These are phyloP conservation scores for Colletotrichum sp. DNA, from an alignment of 2,329 filamentous ascomycete species.

Conservation along the genomic window DNA sequence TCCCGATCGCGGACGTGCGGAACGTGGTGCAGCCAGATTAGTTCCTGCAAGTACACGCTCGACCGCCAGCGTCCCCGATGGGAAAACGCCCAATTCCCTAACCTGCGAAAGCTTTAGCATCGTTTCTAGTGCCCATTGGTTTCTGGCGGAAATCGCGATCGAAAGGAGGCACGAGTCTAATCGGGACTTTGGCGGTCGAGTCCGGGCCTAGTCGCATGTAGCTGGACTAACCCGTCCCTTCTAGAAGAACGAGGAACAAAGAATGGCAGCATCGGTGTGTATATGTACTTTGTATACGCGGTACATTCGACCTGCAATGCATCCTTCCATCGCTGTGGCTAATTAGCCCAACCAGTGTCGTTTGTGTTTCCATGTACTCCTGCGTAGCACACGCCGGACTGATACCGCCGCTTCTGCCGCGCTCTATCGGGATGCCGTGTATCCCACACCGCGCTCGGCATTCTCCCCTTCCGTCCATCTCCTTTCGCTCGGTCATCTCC, in stretches of 20 bases:
- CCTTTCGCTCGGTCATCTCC: slow-evolving; percentile 1
- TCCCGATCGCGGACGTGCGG: neutral
- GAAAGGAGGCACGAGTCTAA: neutral
- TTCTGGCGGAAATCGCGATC: neutral
- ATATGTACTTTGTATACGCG: neutral
- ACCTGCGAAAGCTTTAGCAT: neutral
- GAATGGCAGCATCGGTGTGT: neutral
- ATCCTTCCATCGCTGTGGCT: neutral
- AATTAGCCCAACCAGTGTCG: neutral
- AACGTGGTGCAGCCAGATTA: neutral
- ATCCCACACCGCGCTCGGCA: neutral
- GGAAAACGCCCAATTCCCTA: neutral
- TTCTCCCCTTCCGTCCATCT: neutral
- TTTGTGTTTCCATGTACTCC: neutral
- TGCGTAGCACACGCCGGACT: neutral
- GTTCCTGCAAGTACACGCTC: neutral
- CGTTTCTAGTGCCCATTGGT: neutral
- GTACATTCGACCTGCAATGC: neutral
- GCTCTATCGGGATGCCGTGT: neutral
- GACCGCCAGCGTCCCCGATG: neutral
- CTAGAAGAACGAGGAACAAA: neutral
- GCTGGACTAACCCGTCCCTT: neutral
- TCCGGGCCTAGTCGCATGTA: neutral
- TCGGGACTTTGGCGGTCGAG: neutral
- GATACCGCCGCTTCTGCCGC: slow-evolving; percentile 1